Conservation (phyloP, 192 early-diverging fungal genomes). For the Umbelopsis ramanniana region DNA sequence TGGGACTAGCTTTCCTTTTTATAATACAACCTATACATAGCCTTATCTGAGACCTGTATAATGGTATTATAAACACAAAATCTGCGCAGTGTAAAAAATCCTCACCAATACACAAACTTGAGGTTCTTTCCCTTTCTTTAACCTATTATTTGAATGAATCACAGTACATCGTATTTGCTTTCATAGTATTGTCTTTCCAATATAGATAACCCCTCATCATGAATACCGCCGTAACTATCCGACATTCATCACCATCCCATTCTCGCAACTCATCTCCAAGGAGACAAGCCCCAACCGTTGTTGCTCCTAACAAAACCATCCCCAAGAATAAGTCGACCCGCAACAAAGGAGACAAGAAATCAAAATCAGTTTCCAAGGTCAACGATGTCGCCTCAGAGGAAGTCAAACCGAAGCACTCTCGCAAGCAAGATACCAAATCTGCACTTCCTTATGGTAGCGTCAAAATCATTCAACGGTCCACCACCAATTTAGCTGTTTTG, state of each 20-base stretch:
- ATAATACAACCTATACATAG: not conserved
- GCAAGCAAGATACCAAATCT: not conserved
- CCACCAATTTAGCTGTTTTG: not conserved
- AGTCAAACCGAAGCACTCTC: not conserved
- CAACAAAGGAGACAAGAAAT: constrained; percentile 2
- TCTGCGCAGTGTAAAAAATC: not conserved
- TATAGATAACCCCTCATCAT: not conserved
- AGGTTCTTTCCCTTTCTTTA: not conserved
- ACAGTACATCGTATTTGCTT: not conserved
- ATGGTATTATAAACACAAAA: not conserved
- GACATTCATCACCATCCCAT: not conserved
- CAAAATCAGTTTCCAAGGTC: not conserved
- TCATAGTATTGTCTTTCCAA: constrained; percentile 5
- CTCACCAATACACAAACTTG: not conserved
- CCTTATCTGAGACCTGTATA: not conserved
- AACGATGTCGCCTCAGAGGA: not conserved
- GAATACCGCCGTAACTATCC: constrained; percentile 13
- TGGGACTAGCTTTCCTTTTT: not conserved
- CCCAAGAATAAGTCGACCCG: not conserved
- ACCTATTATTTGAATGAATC: constrained; percentile 17
- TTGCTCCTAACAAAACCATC: not conserved
- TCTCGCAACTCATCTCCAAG: constrained; percentile 19
- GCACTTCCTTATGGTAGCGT: not conserved
- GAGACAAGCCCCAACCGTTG: not conserved
- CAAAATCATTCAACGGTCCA: not conserved